These are phyloP conservation scores for Coemansia biformis DNA, from an alignment of 192 early-diverging fungal species.

Conservation along the genomic window DNA sequence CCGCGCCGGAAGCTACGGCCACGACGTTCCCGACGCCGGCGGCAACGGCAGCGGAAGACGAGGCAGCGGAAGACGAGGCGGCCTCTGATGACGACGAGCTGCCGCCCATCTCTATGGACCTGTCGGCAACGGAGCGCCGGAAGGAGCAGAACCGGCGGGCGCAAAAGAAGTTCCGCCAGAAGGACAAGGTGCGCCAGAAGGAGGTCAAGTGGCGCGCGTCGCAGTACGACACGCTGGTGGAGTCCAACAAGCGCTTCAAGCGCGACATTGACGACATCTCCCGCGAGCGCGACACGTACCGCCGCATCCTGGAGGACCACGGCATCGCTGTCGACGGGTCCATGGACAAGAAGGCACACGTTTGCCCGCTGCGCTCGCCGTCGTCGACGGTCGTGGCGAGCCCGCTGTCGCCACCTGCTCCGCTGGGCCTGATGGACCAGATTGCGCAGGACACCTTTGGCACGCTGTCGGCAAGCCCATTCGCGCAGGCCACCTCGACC, in stretches of 20 bases:
- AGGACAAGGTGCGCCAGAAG: conserved; percentile 53
- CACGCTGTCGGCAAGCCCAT: neutral
- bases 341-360: no score
- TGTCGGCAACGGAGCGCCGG: conserved; percentile 43
- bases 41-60: neutral
- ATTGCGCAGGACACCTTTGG: conserved; percentile 46
- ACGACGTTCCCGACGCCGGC: no score
- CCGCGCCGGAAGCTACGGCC: no score
- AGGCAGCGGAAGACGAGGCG: conserved; percentile 8
- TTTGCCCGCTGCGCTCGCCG: conserved; percentile 1
- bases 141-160: conserved; percentile 52
- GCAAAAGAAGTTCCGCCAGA: conserved; percentile 51
- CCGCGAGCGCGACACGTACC: conserved; percentile 43
- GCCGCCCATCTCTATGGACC: conserved; percentile 12
- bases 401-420: conserved; percentile 7
- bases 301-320: conserved; percentile 30
- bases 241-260: conserved; percentile 48
- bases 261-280: conserved; percentile 35
- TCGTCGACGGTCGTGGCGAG: conserved; percentile 12
- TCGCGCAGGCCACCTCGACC: neutral
- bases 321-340: conserved; percentile 24
- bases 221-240: conserved; percentile 48
- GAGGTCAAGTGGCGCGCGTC: conserved; percentile 50
- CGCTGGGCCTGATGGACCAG: conserved; percentile 37
- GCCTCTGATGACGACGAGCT: conserved; percentile 19